Evolutionary conservation across 192 early-diverging fungal species (phyloP), one percentile per base, ranked within the genome.

Genomic region (Coemansia sp.): DNA sequence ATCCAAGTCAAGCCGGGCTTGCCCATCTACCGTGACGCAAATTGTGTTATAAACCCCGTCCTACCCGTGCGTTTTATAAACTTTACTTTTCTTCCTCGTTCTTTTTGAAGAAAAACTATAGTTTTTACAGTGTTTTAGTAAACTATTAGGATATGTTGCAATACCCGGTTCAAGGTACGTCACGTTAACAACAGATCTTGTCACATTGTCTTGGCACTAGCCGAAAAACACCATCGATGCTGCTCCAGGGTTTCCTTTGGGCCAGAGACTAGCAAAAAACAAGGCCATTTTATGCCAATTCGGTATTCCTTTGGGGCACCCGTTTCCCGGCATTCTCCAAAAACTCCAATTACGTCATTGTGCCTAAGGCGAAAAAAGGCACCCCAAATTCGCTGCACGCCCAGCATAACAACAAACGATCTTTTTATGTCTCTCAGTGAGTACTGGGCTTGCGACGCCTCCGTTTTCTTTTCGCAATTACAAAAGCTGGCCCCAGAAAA

Each of bases 161-260:
- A 15, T 54, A 54, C 52, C 52, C 52, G n/a, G 25, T 54, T 11
- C 52, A 54, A 54, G 52, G 51, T 52, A 52, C 4, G 49, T 34
- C 31, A 34, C 31, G 0, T 34, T 34, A 2, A 34, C 6, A 8
- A 34, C 31, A 0, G 31, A 34, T 34, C 31, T 34, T 34, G 31
- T 34, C 31, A 34, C 31, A 34, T 34, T 34, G 8, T 34, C 31
- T 34, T 34, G 31, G 6, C 31, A 34, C 7, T 34, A 34, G 8
- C 6, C 31, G 31, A 34, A 1, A 34, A 6, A 34, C 7, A 34
- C 1, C 31, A 34, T 34, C 25, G 31, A 34, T 34, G 31, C 6
- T 8, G 21, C 21, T 21, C 21, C 31, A 8, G 31, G 31, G 5
- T 34, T 34, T 6, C 6, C 8, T 34, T 9, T 34, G 31, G 8